Conservation (phyloP, 2,329 filamentous ascomycete genomes). For the Nemania serpens region DNA sequence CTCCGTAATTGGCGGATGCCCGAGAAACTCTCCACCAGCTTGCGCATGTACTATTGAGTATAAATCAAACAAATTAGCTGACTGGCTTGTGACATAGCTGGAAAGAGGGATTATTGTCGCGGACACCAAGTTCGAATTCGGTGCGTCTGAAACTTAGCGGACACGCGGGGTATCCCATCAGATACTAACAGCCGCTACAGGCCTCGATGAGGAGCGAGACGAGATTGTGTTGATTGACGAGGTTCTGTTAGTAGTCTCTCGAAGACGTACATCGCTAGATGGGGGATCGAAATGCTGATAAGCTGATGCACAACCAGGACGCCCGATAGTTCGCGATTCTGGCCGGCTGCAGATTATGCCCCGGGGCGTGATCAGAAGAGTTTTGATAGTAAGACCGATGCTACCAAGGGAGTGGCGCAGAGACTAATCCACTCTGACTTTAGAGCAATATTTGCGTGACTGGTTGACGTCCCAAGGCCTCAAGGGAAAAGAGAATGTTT, state of each 20-base stretch:
- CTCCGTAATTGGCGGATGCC: neutral
- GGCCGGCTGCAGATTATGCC: slow-evolving; percentile 74
- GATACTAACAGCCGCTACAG: slow-evolving; percentile 14
- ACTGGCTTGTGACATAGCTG: slow-evolving; percentile 23
- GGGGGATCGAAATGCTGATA: slow-evolving; percentile 4
- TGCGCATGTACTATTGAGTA: neutral
- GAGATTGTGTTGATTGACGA: slow-evolving; percentile 81
- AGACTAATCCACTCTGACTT: slow-evolving; percentile 6
- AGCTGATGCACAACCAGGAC: slow-evolving; percentile 17
- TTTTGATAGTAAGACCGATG: slow-evolving; percentile 65
- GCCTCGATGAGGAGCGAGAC: slow-evolving; percentile 63
- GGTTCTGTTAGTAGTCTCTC: slow-evolving; percentile 56
- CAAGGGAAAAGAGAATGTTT: slow-evolving; percentile 74
- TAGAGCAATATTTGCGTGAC: slow-evolving; percentile 28
- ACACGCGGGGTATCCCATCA: neutral
- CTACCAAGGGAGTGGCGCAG: neutral
- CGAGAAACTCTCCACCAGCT: neutral
- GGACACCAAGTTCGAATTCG: slow-evolving; percentile 57
- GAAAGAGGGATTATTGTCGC: slow-evolving; percentile 76
- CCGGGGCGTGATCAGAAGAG: slow-evolving; percentile 77
- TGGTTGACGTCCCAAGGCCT: slow-evolving; percentile 60
- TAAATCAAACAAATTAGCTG: neutral
- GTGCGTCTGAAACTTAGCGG: neutral
- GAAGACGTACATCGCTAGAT: neutral
- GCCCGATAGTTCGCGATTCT: slow-evolving; percentile 59